A percentile compares a stretch with the other conserved stretches of the same genome.
phyloP scores from a whole-genome alignment of 345 rosid genomes.

The Linum lewisii region DNA sequence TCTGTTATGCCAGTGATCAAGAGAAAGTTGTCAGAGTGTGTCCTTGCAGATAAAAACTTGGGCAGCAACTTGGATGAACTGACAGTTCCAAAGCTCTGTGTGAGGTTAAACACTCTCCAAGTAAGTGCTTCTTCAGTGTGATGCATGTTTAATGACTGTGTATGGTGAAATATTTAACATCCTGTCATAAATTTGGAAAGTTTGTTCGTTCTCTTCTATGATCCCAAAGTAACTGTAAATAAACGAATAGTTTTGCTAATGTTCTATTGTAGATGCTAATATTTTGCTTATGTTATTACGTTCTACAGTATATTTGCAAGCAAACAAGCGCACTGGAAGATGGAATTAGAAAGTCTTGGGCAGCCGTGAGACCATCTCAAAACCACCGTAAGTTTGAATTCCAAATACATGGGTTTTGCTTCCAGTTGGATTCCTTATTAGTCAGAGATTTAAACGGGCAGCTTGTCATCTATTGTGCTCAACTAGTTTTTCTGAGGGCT shows the following conservation, averaged over 20 bases:
- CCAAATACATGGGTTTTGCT: too few relatives aligned
- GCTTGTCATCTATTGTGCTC: not conserved
- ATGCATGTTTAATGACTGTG: not conserved
- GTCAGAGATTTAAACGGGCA: not conserved
- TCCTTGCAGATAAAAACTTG: constrained; percentile 40
- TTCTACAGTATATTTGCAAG: constrained; percentile 70
- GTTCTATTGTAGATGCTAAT: not conserved
- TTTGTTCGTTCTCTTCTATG: too few relatives aligned
- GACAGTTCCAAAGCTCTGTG: constrained; percentile 73
- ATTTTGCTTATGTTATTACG: constrained; percentile 10
- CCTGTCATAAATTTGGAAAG: too few relatives aligned
- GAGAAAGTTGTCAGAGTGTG: constrained; percentile 48
- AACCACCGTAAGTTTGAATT: constrained; percentile 26
- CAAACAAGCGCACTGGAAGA: constrained; percentile 59
- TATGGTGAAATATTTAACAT: not conserved
- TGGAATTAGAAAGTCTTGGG: constrained; percentile 73
- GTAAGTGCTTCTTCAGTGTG: constrained; percentile 33
- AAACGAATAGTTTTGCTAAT: not conserved
- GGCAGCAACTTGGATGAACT: constrained; percentile 42
- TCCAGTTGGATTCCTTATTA: too few relatives aligned
- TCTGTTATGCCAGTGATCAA: constrained; percentile 45
- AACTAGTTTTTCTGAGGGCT: not conserved
- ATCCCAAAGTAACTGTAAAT: too few relatives aligned
- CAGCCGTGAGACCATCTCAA: constrained; percentile 33
- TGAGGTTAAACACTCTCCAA: constrained; percentile 81